phyloP scores from a whole-genome alignment of 2,329 filamentous ascomycete species.

The Fusarium begoniae region DNA sequence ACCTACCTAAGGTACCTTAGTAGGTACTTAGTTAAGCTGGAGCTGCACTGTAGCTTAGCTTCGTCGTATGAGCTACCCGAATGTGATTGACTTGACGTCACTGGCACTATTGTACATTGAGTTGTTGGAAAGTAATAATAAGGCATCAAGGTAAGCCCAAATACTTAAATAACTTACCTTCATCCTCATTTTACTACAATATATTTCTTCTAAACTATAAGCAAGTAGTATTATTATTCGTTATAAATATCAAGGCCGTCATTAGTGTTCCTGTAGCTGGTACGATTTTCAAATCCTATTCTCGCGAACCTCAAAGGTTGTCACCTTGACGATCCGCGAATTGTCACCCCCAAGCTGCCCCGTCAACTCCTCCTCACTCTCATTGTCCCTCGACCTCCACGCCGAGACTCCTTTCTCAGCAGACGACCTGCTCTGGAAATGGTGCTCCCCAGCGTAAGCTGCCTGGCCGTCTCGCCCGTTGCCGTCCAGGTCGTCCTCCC shows the following conservation, averaged over 20 bases:
- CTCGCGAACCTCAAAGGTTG: conserved; percentile 29
- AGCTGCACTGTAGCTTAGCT: neutral
- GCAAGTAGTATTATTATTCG: neutral
- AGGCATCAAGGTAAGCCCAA: neutral
- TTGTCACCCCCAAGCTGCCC: conserved; percentile 4
- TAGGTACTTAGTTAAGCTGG: neutral
- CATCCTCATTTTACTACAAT: neutral
- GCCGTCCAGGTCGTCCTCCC: conserved; percentile 35
- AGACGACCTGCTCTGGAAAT: conserved; percentile 18
- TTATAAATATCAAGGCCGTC: conserved; percentile 23
- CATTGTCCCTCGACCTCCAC: conserved; percentile 29
- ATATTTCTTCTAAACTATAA: neutral
- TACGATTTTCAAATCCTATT: conserved; percentile 25
- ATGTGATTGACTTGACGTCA: conserved; percentile 24
- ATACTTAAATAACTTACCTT: conserved; percentile 4
- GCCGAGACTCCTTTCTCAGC: conserved; percentile 23
- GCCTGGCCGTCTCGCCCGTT: conserved; percentile 31
- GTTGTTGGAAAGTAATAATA: neutral
- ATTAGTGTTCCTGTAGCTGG: conserved; percentile 5
- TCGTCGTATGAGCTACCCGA: neutral
- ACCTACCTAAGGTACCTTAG: no score
- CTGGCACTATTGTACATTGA: conserved; percentile 2
- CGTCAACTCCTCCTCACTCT: conserved; percentile 36
- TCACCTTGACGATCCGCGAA: conserved; percentile 28
- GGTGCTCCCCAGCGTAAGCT: conserved; percentile 29